phyloP scores from a whole-genome alignment of 805 yeast species.

The Cyberlindnera euphorbiiphila region DNA sequence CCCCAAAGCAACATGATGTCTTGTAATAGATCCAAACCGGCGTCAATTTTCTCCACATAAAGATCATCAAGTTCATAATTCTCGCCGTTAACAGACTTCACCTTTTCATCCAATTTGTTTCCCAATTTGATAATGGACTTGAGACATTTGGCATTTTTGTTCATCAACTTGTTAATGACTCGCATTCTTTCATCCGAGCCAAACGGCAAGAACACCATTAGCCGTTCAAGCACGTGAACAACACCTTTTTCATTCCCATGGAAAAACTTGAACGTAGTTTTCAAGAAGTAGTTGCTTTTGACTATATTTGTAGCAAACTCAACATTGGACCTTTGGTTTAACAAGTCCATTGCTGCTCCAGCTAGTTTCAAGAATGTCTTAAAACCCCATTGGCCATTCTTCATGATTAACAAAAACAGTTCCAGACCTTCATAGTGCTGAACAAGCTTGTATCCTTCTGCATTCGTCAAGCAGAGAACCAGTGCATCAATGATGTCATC shows the following conservation, averaged over 20 bases:
- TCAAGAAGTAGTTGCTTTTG: slow-evolving; percentile 14
- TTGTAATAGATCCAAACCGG: slow-evolving; percentile 21
- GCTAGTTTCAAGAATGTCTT: slow-evolving; percentile 12
- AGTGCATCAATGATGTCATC: slow-evolving; percentile 17
- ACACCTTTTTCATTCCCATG: slow-evolving; percentile 7
- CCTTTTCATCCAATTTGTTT: neutral
- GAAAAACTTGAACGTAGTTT: slow-evolving; percentile 14
- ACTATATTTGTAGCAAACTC: slow-evolving; percentile 14
- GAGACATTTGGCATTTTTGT: slow-evolving; percentile 16
- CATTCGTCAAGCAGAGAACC: slow-evolving; percentile 6
- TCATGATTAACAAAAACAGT: slow-evolving; percentile 12
- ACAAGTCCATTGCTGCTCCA: slow-evolving; percentile 14
- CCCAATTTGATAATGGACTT: slow-evolving; percentile 10
- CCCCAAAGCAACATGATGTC: slow-evolving; percentile 14
- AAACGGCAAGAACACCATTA: slow-evolving; percentile 21
- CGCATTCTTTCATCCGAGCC: slow-evolving; percentile 24
- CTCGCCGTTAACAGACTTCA: slow-evolving; percentile 1
- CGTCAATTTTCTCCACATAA: slow-evolving; percentile 20
- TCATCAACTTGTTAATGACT: slow-evolving; percentile 19
- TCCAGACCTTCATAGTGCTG: slow-evolving; percentile 22
- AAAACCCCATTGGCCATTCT: slow-evolving; percentile 11
- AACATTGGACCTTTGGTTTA: slow-evolving; percentile 12
- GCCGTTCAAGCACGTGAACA: slow-evolving; percentile 12
- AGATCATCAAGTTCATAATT: slow-evolving; percentile 14
- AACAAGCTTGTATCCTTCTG: slow-evolving; percentile 14